Percentiles rank a stretch among this genome's conserved stretches.
Conservation (phyloP, 2,329 filamentous ascomycete genomes). For the Alternaria brassicicola region DNA sequence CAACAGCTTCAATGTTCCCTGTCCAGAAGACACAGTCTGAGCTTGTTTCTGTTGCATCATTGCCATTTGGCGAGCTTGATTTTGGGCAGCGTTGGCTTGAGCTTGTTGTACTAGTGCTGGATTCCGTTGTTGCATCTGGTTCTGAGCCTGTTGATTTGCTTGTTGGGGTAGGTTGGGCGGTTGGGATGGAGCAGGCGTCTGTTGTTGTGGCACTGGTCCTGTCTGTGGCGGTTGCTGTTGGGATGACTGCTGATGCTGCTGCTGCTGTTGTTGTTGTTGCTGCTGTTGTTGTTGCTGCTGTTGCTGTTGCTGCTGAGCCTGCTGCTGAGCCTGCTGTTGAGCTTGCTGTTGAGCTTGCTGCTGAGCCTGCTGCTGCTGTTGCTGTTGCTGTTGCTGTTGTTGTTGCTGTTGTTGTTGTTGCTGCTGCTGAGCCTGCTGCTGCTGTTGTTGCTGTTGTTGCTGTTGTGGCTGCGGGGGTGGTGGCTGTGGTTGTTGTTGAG, state of each 20-base stretch:
- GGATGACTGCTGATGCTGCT: conserved; percentile 29
- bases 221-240: conserved; percentile 49
- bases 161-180: conserved; percentile 41
- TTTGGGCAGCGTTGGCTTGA: conserved; percentile 26
- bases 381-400: conserved; percentile 37
- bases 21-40: conserved; percentile 31
- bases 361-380: conserved; percentile 41
- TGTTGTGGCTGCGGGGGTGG: conserved; percentile 49
- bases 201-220: conserved; percentile 53
- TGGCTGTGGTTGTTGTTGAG: conserved; percentile 47
- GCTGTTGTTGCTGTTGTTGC: conserved; percentile 43
- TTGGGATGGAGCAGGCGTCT: conserved; percentile 49
- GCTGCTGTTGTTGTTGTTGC: conserved; percentile 45
- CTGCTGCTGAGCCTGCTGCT: background rate
- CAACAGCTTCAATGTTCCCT: conserved; percentile 59
- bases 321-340: conserved; percentile 49
- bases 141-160: conserved; percentile 42
- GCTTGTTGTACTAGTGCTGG: conserved; percentile 43
- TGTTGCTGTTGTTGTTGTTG: conserved; percentile 35
- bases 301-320: background rate
- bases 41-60: conserved; percentile 41
- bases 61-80: conserved; percentile 33
- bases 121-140: conserved; percentile 46
- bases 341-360: conserved; percentile 49
- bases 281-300: conserved; percentile 43